Percentiles rank a stretch among this genome's conserved stretches.
These are phyloP conservation scores for Ophiostoma piceae DNA, from an alignment of 2,329 filamentous ascomycete species.

Conservation along the genomic window DNA sequence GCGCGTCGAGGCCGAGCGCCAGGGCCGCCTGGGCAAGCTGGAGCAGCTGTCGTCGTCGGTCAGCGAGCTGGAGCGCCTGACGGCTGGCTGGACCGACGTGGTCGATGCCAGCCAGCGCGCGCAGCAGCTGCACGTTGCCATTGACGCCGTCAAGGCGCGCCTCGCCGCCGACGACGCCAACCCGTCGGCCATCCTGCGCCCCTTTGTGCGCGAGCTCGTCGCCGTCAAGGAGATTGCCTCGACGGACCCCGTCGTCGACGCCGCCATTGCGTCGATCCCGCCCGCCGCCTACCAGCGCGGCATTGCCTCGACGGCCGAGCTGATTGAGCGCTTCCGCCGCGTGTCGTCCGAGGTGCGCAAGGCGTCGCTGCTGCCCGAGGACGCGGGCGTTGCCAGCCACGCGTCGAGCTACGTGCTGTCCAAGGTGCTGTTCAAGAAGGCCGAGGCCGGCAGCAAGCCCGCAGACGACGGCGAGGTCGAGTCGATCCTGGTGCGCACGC, in stretches of 20 bases:
- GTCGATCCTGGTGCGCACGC: conserved; percentile 82
- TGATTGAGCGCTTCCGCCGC: conserved; percentile 92
- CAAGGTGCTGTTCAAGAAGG: conserved; percentile 93
- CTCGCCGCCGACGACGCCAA: conserved; percentile 19
- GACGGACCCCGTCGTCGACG: conserved; percentile 79
- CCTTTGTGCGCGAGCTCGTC: conserved; percentile 88
- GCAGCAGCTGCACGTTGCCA: conserved; percentile 91
- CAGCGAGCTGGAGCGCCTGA: conserved; percentile 78
- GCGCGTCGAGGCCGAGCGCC: conserved; percentile 82
- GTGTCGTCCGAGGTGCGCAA: conserved; percentile 91
- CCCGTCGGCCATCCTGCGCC: conserved; percentile 58
- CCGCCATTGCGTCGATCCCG: conserved; percentile 94
- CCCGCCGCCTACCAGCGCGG: conserved; percentile 89
- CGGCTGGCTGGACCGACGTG: conserved; percentile 82
- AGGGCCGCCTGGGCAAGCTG: conserved; percentile 80
- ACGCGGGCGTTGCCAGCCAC: conserved; percentile 91
- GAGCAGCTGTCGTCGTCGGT: conserved; percentile 73
- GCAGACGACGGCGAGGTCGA: conserved; percentile 62
- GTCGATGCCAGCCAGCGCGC: conserved; percentile 87
- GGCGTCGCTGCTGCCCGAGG: conserved; percentile 83
- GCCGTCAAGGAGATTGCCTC: conserved; percentile 88
- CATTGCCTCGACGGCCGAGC: conserved; percentile 73
- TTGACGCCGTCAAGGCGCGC: conserved; percentile 84
- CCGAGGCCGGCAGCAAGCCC: conserved; percentile 70
- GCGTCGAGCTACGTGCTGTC: conserved; percentile 84